Conservation (phyloP, 2,329 filamentous ascomycete species). For the Ophiostoma quercus region DNA sequence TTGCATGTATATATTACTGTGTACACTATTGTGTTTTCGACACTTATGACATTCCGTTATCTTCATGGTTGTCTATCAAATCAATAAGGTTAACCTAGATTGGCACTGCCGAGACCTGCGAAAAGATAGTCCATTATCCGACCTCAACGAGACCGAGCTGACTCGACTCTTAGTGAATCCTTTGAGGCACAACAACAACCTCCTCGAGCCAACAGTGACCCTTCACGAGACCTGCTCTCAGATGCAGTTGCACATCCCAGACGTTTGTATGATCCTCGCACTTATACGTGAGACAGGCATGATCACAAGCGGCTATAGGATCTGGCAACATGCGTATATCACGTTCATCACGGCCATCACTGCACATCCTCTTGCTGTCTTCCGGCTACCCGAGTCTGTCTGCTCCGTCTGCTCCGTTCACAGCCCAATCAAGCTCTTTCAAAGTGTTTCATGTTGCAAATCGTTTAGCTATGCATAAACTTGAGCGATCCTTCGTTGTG, state of each 20-base stretch:
- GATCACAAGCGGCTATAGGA: not conserved
- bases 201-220: not conserved
- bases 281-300: not conserved
- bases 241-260: not conserved
- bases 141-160: not conserved
- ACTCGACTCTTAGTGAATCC: not conserved
- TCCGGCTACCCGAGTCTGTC: not conserved
- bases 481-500: not conserved
- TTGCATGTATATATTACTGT: not conserved
- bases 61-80: no score
- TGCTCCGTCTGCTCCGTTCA: not conserved
- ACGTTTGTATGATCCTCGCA: not conserved
- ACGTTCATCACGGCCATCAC: not conserved
- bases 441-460: constrained; percentile 7
- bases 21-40: not conserved
- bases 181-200: not conserved
- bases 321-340: not conserved
- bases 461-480: not conserved
- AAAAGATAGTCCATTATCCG: no score
- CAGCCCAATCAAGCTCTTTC: constrained; percentile 3
- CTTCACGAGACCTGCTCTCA: not conserved
- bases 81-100: not conserved
- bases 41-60: not conserved
- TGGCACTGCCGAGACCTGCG: not conserved
- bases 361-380: not conserved